Percentiles rank a stretch among this genome's conserved stretches.
Conservation (phyloP, 2,329 filamentous ascomycete genomes). For the Fusarium mundagurra region DNA sequence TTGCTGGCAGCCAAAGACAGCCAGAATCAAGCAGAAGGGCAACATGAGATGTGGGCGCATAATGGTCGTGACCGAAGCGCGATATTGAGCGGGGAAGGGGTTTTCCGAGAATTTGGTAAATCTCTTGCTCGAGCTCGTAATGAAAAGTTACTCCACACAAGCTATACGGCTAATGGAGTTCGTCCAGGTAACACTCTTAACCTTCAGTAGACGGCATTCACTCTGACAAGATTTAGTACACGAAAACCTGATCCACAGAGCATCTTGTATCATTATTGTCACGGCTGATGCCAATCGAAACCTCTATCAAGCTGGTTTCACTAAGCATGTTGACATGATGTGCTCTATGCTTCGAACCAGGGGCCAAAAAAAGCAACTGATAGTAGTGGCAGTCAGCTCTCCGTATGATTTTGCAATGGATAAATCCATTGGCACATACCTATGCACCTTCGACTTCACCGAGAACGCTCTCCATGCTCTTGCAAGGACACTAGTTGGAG, state of each 20-base stretch:
- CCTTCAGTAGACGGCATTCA: too few relatives aligned
- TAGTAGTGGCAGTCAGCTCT: constrained; percentile 93
- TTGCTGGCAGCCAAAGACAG: constrained; percentile 65
- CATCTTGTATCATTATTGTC: constrained; percentile 87
- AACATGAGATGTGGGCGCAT: constrained; percentile 67
- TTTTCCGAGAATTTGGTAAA: constrained; percentile 89
- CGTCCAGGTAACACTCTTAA: constrained; percentile 66
- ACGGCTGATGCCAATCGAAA: constrained; percentile 96
- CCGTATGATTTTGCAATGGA: constrained; percentile 98
- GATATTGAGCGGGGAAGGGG: constrained; percentile 91
- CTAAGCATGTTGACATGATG: constrained; percentile 96
- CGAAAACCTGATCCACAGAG: constrained; percentile 89
- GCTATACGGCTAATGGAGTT: constrained; percentile 93
- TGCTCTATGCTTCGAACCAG: constrained; percentile 82
- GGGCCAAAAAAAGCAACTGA: constrained; percentile 86
- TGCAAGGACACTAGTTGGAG: constrained; percentile 85
- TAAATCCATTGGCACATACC: constrained; percentile 86
- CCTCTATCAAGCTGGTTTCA: constrained; percentile 92
- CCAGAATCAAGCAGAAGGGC: constrained; percentile 47
- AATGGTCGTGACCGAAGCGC: constrained; percentile 62
- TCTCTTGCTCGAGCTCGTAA: constrained; percentile 87
- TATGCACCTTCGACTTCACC: constrained; percentile 97
- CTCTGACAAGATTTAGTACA: constrained; percentile 65
- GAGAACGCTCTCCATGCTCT: constrained; percentile 88
- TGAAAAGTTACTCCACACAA: constrained; percentile 90